These are phyloP conservation scores for Casuarina cunninghamiana DNA, from an alignment of 306 rosid genomes.

Conservation along the genomic window DNA sequence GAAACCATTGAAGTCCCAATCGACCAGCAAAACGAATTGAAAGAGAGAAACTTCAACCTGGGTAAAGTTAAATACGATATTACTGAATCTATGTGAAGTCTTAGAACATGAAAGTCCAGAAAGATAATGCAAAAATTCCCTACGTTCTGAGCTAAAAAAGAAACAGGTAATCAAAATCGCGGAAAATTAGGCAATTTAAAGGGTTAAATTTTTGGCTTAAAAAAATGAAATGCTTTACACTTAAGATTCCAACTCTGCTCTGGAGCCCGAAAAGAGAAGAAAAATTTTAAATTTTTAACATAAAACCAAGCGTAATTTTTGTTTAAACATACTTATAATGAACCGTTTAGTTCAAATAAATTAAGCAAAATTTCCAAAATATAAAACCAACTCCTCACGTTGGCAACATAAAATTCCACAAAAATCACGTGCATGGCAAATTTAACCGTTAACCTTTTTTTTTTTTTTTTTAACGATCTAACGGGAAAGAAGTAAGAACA, in stretches of 20 bases:
- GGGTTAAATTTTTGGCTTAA: too few relatives aligned
- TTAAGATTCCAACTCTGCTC: not conserved
- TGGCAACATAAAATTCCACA: not conserved
- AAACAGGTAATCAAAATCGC: not conserved
- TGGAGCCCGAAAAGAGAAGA: not conserved
- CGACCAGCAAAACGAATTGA: not conserved
- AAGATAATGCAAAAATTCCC: not conserved
- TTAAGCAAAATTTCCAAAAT: not conserved
- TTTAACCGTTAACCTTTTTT: too few relatives aligned
- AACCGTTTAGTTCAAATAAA: not conserved
- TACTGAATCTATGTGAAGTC: not conserved
- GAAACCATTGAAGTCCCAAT: not conserved
- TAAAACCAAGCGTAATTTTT: not conserved
- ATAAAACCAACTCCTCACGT: not conserved
- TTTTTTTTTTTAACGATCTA: not conserved
- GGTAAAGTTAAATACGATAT: not conserved
- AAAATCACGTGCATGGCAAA: too few relatives aligned
- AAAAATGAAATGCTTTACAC: not conserved
- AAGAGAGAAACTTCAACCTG: not conserved
- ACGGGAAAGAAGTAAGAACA: not conserved
- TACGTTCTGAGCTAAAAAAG: not conserved
- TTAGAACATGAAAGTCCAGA: not conserved
- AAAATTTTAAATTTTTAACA: not conserved
- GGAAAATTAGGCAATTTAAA: too few relatives aligned
- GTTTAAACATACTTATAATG: not conserved